Evolutionary conservation across 176 grass and related monocot genomes (phyloP), one percentile per base, ranked within the genome.

Genomic region (Themeda triandra): DNA sequence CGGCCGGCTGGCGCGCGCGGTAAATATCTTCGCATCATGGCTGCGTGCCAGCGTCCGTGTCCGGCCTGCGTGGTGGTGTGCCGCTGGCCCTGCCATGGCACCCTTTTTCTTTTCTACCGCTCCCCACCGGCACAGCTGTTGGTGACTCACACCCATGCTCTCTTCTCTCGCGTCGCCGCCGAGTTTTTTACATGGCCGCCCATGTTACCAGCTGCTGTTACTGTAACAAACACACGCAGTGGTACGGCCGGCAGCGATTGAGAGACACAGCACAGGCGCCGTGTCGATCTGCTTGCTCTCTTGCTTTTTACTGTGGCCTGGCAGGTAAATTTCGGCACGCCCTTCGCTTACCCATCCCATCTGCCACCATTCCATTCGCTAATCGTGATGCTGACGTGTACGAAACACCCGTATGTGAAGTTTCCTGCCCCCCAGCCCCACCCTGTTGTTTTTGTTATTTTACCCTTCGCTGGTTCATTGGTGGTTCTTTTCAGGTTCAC

Each of bases 311-410:
- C 46, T 49, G 46, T 49, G 46, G 46, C 46, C 5, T 18, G 46
- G 5, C 45, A 15, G 44, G 44, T 46, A 46, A 46, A 13, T 46
- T 14, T 46, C 44, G 44, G 42, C 37, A 39, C 37, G 37, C 33
- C 33, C 33, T 39, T 39, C 36, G 33, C 40, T 41, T 41, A 8
- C 44, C 44, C 13, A 18, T 46, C 45, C 45, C 13, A 15, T 46
- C 45, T 46, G 42, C 12, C 42, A 4, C 42, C 42, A 10, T 8
- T 45, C 44, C 44, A 13, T n/a, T n/a, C n/a, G n/a, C n/a, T n/a
- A n/a, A n/a, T n/a, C n/a, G n/a, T 46, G 45, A 6, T 14, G 2
- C 78, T 85, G 90, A 95, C 86, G 76, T 90, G 93, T 81, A 95
- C 82, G 86, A 88, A 86, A 92, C 72, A 15, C 80, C 80, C 84